Evolutionary conservation across 768 basidiomycete species (phyloP).

Genomic region (Dioszegia aurantiaca): DNA sequence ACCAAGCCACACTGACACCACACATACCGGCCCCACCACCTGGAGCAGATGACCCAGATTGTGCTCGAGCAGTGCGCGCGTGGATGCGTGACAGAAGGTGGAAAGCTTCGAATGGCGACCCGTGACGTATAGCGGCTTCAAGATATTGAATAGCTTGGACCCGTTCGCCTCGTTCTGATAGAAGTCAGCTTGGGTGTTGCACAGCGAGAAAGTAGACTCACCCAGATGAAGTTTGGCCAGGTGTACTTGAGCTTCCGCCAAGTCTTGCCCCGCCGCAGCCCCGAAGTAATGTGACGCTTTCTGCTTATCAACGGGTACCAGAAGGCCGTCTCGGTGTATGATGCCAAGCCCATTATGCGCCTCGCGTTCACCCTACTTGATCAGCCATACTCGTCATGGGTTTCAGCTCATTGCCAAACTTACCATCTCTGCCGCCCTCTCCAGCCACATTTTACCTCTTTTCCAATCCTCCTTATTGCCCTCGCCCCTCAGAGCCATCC

Average conservation of each 20-base stretch:
- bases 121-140: constrained; percentile 76
- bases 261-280: constrained; percentile 77
- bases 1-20: constrained; percentile 84
- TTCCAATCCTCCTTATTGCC: constrained; percentile 74
- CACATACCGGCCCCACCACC: constrained; percentile 62
- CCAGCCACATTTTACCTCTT: constrained; percentile 89
- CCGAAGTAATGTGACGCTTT: constrained; percentile 68
- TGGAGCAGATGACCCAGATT: not conserved
- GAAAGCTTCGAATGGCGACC: constrained; percentile 91
- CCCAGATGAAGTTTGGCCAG: constrained; percentile 65
- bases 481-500: constrained; percentile 92
- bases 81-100: constrained; percentile 88
- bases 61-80: constrained; percentile 58
- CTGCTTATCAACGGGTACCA: constrained; percentile 63
- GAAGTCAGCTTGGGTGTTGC: constrained; percentile 4
- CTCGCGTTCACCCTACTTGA: constrained; percentile 72
- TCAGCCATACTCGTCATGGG: not conserved
- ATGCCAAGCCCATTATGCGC: constrained; percentile 86
- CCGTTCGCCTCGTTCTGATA: constrained; percentile 67
- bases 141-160: constrained; percentile 68
- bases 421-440: constrained; percentile 61
- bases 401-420: constrained; percentile 12
- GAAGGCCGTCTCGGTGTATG: constrained; percentile 84
- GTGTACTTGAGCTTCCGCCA: constrained; percentile 89
- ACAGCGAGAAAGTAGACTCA: constrained; percentile 15